Evolutionary conservation across 2,329 filamentous ascomycete genomes (phyloP), one percentile per base, ranked within the genome.

Genomic region (Diaporthe amygdali): DNA sequence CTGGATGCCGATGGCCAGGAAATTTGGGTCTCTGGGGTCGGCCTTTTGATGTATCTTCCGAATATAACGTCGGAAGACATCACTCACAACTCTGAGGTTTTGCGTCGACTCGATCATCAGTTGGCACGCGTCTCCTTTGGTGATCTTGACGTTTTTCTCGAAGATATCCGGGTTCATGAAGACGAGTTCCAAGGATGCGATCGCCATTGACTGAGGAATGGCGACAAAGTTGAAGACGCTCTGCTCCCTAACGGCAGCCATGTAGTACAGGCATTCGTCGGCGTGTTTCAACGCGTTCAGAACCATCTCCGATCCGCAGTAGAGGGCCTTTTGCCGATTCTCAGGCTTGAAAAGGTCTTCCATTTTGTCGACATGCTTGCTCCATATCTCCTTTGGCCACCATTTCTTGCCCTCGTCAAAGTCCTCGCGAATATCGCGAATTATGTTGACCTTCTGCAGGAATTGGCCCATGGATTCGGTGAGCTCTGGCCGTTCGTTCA

Each of bases 141-240:
- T 96, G 82, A 99, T 98, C 64, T 99, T 99, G 84, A 99, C 86
- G 78, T 98, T 96, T 74, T 89, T 91, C 79, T 96, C 84, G 80
- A 97, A 97, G 71, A 99, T 91, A 72, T 87, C 88, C 27, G 94
- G 93, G 82, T 99, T 99, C 78, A 93, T 92, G 90, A 98, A 99
- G 77, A 96, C 93, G 22, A 94, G 86, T 76, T 98, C 95, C 51
- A 98, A 85, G 0, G 96, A 98, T 10, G 96, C 96, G 80, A 99
- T 98, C 67, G 96, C 96, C 96, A 99, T 99, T 74, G 91, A 87
- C 82, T 99, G 96, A 2, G 96, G 96, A 74, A 99, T 99, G 70
- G 96, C 96, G 59, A 95, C 95, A 82, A 99, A 99, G 88, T 99
- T 99, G 90, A 99, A 99, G 32, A 97, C 94, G 79, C 94, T 97